phyloP scores from a whole-genome alignment of 2,329 filamentous ascomycete genomes.

The Fusarium denticulatum region DNA sequence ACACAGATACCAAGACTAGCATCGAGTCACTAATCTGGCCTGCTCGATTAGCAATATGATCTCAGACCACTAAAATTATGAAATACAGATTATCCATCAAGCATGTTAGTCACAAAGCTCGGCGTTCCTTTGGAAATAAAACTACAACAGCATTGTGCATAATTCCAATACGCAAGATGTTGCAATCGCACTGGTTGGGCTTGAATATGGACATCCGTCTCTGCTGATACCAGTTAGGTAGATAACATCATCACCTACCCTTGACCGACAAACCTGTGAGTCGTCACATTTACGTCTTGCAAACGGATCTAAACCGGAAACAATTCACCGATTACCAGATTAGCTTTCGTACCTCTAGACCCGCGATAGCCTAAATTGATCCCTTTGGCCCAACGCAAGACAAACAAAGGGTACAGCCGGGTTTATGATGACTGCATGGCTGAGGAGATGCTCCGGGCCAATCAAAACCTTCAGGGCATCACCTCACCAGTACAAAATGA shows the following conservation, averaged over 20 bases:
- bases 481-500: slow-evolving; percentile 1
- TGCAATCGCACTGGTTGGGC: rapidly evolving
- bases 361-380: neutral
- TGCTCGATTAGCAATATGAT: neutral
- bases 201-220: neutral
- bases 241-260: neutral
- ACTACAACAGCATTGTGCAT: rapidly evolving
- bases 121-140: neutral
- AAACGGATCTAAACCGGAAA: neutral
- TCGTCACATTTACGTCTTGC: neutral
- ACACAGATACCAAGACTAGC: rapidly evolving
- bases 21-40: neutral
- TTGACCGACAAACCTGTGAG: neutral
- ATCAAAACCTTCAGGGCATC: neutral
- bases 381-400: neutral
- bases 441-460: neutral
- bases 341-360: neutral
- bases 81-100: neutral
- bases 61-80: rapidly evolving
- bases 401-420: neutral
- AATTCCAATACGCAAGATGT: rapidly evolving
- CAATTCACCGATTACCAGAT: neutral
- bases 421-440: neutral
- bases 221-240: neutral
- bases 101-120: rapidly evolving